These are phyloP conservation scores for Fragaria iinumae DNA, from an alignment of 306 rosid genomes.

Conservation along the genomic window DNA sequence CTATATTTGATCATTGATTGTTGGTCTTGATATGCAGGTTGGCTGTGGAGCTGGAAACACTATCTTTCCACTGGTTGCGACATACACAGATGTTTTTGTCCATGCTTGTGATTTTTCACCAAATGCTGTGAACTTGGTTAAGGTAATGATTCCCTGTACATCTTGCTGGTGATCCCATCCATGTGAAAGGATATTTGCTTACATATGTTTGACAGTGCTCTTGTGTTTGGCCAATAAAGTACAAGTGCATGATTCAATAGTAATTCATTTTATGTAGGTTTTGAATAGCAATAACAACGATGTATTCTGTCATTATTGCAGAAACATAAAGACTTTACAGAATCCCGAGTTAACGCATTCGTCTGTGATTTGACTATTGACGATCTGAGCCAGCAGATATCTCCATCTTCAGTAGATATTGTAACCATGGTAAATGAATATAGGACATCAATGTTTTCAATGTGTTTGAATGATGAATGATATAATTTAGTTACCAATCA, in stretches of 20 bases:
- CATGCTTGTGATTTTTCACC: slow-evolving; percentile 96
- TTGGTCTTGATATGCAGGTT: slow-evolving; percentile 45
- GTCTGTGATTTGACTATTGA: slow-evolving; percentile 87
- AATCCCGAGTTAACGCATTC: slow-evolving; percentile 65
- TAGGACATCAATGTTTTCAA: slow-evolving; percentile 12
- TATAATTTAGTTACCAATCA: slow-evolving; percentile 14
- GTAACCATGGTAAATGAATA: slow-evolving; percentile 76
- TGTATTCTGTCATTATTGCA: slow-evolving; percentile 34
- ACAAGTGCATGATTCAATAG: background rate
- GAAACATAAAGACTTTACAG: slow-evolving; percentile 75
- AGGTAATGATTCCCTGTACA: slow-evolving; percentile 47
- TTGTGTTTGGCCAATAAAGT: background rate
- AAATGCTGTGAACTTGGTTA: slow-evolving; percentile 80
- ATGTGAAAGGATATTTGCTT: background rate
- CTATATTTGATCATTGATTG: slow-evolving; percentile 6
- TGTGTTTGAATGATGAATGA: slow-evolving; percentile 11
- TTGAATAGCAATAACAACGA: background rate
- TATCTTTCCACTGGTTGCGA: slow-evolving; percentile 74
- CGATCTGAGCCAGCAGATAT: slow-evolving; percentile 62
- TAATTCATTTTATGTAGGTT: background rate
- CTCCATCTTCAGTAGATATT: slow-evolving; percentile 73
- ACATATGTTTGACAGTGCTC: slow-evolving; percentile 1
- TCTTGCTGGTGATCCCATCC: slow-evolving; percentile 3
- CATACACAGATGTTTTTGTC: slow-evolving; percentile 66
- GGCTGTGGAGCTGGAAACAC: slow-evolving; percentile 98